Evolutionary conservation across 2,329 filamentous ascomycete species (phyloP).

Genomic region (Cladosporium sp.): DNA sequence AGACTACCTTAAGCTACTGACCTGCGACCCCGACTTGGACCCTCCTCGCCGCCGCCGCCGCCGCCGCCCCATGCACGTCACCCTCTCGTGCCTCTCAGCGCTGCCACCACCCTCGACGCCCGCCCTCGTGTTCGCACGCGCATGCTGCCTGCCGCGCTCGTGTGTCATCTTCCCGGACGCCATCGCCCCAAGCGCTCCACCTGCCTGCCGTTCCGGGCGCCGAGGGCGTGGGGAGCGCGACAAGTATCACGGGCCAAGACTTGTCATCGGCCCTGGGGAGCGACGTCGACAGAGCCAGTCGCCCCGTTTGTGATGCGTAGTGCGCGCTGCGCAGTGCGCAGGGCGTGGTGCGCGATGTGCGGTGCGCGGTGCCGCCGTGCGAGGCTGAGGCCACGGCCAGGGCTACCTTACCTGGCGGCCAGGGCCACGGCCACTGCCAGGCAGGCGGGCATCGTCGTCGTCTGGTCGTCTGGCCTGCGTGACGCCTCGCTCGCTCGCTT

Average conservation of each 20-base stretch:
- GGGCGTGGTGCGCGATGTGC: too few relatives aligned
- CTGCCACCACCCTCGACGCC: constrained; percentile 1
- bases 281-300: constrained; percentile 1
- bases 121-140: constrained; percentile 7
- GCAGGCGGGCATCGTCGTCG: too few relatives aligned
- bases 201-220: background rate
- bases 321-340: background rate
- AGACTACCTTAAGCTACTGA: too few relatives aligned
- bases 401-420: too few relatives aligned
- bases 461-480: too few relatives aligned
- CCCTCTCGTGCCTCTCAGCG: background rate
- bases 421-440: too few relatives aligned
- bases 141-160: background rate
- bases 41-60: background rate
- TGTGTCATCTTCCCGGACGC: constrained; percentile 9
- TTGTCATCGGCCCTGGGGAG: constrained; percentile 9
- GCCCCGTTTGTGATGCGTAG: constrained; percentile 6
- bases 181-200: constrained; percentile 8
- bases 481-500: too few relatives aligned
- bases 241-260: constrained; percentile 10
- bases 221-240: constrained; percentile 9
- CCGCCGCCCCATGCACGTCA: constrained; percentile 6
- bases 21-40: too few relatives aligned
- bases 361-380: background rate
- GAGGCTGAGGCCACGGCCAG: background rate